Percentiles rank a stretch among this genome's conserved stretches.
phyloP scores from a whole-genome alignment of 129 eudicot species.

The Chrysanthemum lavandulifolium region DNA sequence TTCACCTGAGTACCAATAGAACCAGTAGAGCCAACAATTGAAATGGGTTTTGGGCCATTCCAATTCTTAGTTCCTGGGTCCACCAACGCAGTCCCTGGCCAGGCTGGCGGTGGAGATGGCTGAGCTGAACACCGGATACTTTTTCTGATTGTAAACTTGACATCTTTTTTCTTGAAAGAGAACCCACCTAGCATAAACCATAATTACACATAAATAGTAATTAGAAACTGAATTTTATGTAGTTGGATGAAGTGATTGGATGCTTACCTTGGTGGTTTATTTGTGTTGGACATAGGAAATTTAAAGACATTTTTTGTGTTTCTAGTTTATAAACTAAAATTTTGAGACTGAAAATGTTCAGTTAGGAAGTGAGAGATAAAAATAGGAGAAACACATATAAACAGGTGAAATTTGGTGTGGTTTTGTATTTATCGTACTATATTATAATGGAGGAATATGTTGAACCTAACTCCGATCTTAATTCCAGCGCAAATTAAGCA shows the following conservation, averaged over 20 bases:
- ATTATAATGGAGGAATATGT: too few species aligned
- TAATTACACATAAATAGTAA: background rate
- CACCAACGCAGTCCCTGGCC: slow-evolving; percentile 80
- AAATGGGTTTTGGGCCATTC: slow-evolving; percentile 95
- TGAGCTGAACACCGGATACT: slow-evolving; percentile 63
- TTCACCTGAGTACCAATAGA: slow-evolving; percentile 95
- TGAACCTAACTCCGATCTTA: too few species aligned
- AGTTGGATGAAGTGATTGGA: background rate
- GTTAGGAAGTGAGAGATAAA: slow-evolving; percentile 5
- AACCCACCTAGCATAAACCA: slow-evolving; percentile 55
- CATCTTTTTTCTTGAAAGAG: slow-evolving; percentile 54
- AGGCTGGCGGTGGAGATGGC: slow-evolving; percentile 80
- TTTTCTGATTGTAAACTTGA: slow-evolving; percentile 22
- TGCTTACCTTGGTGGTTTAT: background rate
- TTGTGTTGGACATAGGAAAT: slow-evolving; percentile 26
- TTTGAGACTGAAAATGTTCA: background rate
- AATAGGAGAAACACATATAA: background rate
- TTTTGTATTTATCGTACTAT: too few species aligned
- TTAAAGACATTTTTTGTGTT: slow-evolving; percentile 25
- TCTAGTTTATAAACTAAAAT: background rate
- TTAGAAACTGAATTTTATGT: slow-evolving; percentile 14
- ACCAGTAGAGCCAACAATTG: slow-evolving; percentile 95
- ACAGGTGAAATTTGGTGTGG: background rate
- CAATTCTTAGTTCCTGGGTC: slow-evolving; percentile 68
- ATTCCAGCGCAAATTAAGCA: too few species aligned